Base-by-base conservation (phyloP, 2,329 filamentous ascomycete species). In the Alternaria arbusti region DNA sequence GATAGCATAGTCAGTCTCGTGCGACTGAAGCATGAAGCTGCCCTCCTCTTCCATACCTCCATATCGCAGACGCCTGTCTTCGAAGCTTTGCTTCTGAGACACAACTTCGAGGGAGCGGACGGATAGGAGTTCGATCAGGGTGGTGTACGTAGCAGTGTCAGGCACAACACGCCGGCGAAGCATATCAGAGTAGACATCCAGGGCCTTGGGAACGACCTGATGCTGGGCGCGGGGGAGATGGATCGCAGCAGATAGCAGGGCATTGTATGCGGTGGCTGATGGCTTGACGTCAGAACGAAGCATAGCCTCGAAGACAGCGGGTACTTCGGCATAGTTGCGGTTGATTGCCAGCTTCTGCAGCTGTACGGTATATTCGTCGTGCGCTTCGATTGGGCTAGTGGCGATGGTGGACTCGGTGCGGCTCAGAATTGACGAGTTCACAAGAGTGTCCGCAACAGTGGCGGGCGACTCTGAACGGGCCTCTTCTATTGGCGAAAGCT, bases 161-260 rank as follows among this genome's bases (percentile, higher is more conserved):
- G 95, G 94, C 20, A 87, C 83, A 23, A 98, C 90, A 71, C 90
- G 91, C 68, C 94, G 91, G 69, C 91, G 89, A 71, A 97, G 89
- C 96, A 99, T 98, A 78, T 98, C 94, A 15, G 94, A 91, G 80
- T 98, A 99, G 56, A 99, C 92, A 82, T 97, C 94, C 56, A 98
- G 86, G 6, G 93, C 94, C 83, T 97, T 97, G 65, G 93, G 91
- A 13, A 97, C 92, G 56, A 96, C 89, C 82, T 96, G 91, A 57
- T 91, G 91, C 80, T 90, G 91, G 79, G 92, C 90, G 23, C 86
- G 85, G 8, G 94, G 92, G 17, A 97, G 87, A 70, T 93, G 87
- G 65, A 97, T 93, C 13, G 94, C 94, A 6, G 96, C 93, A 72
- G 90, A 86, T 46, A 99, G 84, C 47, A 99, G 86, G 54, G 93